phyloP scores from a whole-genome alignment of 2,329 filamentous ascomycete genomes.

The Diatrype stigma region DNA sequence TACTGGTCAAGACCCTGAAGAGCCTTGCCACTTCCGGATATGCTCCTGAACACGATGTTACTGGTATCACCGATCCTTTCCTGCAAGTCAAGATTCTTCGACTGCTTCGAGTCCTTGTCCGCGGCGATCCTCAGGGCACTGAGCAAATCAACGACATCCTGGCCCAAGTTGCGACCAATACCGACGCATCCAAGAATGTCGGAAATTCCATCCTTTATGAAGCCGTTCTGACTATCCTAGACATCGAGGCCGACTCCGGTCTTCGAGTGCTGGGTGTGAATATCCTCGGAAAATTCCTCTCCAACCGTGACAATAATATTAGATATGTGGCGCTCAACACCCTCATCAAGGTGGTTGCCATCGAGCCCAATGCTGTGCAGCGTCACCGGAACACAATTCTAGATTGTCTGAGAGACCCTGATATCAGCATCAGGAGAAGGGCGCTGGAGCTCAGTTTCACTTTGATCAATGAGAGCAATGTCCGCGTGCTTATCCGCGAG shows the following conservation, averaged over 20 bases:
- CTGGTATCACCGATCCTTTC: conserved; percentile 96
- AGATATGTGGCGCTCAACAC: conserved; percentile 97
- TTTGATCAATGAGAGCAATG: conserved; percentile 93
- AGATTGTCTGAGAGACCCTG: conserved; percentile 91
- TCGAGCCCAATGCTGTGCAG: conserved; percentile 96
- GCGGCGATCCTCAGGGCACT: conserved; percentile 81
- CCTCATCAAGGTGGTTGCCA: conserved; percentile 93
- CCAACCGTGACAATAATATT: conserved; percentile 99
- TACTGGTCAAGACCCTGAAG: conserved; percentile 86
- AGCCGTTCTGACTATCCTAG: conserved; percentile 91
- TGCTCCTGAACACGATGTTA: conserved; percentile 96
- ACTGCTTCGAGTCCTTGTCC: conserved; percentile 77
- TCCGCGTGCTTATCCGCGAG: conserved; percentile 88
- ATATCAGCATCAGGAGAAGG: conserved; percentile 93
- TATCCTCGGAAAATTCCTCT: conserved; percentile 94
- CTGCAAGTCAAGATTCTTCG: conserved; percentile 94
- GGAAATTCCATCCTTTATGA: conserved; percentile 98
- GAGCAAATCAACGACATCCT: conserved; percentile 99
- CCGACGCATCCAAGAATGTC: conserved; percentile 96
- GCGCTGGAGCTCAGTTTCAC: conserved; percentile 98
- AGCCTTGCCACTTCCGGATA: conserved; percentile 92
- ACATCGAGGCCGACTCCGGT: conserved; percentile 96
- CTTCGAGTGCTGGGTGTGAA: conserved; percentile 93
- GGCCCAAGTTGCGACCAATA: conserved; percentile 96
- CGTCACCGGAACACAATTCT: conserved; percentile 95